These are phyloP conservation scores for Paspalum notatum DNA, from an alignment of 176 grass and related monocot genomes.

Conservation along the genomic window DNA sequence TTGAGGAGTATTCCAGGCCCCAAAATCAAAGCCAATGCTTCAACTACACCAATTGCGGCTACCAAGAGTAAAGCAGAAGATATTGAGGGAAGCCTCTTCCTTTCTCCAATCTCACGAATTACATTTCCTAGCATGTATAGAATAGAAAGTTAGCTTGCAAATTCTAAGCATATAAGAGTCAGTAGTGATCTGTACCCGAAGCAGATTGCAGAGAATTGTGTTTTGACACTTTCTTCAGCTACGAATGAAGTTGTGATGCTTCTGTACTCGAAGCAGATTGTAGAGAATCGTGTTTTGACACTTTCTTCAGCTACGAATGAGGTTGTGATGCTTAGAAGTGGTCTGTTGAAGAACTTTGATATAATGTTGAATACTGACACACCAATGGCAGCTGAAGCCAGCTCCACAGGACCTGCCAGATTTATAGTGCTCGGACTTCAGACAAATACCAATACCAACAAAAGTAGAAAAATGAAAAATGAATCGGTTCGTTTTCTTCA, in stretches of 20 bases:
- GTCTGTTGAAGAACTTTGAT: constrained; percentile 79
- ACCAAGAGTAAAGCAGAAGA: constrained; percentile 26
- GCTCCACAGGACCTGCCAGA: constrained; percentile 62
- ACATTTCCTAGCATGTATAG: neutral
- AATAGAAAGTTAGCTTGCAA: constrained; percentile 28
- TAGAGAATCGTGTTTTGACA: constrained; percentile 51
- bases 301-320: constrained; percentile 87
- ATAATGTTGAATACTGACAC: constrained; percentile 76
- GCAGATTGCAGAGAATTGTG: constrained; percentile 31
- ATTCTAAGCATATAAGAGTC: neutral
- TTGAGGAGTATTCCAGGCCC: constrained; percentile 21
- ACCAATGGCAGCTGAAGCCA: constrained; percentile 69
- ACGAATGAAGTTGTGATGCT: too few species aligned
- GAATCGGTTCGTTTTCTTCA: neutral
- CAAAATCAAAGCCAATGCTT: constrained; percentile 19
- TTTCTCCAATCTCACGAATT: constrained; percentile 5
- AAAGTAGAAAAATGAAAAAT: neutral
- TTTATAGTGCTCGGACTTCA: neutral
- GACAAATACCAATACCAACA: neutral
- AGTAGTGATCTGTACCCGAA: constrained; percentile 30
- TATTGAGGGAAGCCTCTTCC: constrained; percentile 17
- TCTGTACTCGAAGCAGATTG: constrained; percentile 38
- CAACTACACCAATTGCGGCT: constrained; percentile 21
- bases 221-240: constrained; percentile 43
- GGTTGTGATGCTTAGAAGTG: constrained; percentile 72